These are phyloP conservation scores for Leccinum variicolor DNA, from an alignment of 768 basidiomycete species.

Conservation along the genomic window DNA sequence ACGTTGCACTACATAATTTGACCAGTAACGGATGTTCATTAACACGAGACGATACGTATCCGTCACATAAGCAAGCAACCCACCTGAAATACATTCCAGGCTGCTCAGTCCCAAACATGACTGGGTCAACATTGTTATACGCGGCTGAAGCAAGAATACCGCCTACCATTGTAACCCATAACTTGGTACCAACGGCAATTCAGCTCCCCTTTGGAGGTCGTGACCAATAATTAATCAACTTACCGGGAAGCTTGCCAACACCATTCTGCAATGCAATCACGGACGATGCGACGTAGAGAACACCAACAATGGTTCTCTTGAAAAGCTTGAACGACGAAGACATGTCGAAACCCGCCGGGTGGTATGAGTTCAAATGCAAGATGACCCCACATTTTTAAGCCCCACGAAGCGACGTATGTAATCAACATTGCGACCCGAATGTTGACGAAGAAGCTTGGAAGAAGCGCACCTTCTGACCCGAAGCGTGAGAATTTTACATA, in stretches of 20 bases:
- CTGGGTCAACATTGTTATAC: background rate
- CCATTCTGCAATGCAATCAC: constrained; percentile 26
- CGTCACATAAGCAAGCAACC: constrained; percentile 9
- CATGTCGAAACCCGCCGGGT: constrained; percentile 8
- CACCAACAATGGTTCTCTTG: background rate
- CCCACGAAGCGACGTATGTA: background rate
- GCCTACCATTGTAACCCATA: constrained; percentile 32
- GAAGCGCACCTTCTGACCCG: no score
- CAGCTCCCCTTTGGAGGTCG: background rate
- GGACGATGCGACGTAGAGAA: constrained; percentile 12
- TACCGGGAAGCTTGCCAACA: constrained; percentile 32
- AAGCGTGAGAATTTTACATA: no score
- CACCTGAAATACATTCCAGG: constrained; percentile 67
- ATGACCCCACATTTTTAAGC: constrained; percentile 10
- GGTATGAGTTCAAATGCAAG: background rate
- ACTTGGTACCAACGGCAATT: constrained; percentile 14
- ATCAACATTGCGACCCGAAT: background rate
- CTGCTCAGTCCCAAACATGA: constrained; percentile 27
- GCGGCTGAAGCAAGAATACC: background rate
- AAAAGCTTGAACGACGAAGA: constrained; percentile 5
- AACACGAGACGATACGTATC: background rate
- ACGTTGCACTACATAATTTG: constrained; percentile 47
- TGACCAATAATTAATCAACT: background rate
- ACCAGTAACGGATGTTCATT: background rate
- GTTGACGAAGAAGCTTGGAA: no score